These are phyloP conservation scores for Globisporangium yorkense DNA, from an alignment of 352 stramenopile genomes.

Conservation along the genomic window DNA sequence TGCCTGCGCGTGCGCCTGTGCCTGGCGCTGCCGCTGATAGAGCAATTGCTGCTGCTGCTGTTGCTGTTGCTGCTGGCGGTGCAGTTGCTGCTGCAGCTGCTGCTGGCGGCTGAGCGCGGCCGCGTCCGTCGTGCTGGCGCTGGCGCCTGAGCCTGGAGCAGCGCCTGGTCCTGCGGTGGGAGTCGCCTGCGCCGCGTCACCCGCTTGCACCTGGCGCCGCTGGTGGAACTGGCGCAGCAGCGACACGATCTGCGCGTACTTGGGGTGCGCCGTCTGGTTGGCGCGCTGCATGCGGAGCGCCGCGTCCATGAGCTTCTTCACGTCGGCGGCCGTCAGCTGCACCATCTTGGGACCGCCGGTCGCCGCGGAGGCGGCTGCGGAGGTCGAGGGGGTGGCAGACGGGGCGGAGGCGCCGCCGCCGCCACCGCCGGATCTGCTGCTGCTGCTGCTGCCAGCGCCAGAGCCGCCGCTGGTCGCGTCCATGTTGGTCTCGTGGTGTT, in stretches of 20 bases:
- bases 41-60: constrained; percentile 19
- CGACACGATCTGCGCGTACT: constrained; percentile 81
- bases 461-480: background rate
- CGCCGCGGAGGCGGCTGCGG: too few species aligned
- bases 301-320: constrained; percentile 80
- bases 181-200: background rate
- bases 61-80: constrained; percentile 23
- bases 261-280: constrained; percentile 72
- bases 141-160: background rate
- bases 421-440: too few species aligned
- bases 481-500: background rate
- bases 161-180: background rate
- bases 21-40: constrained; percentile 28
- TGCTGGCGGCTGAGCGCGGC: constrained; percentile 9
- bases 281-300: constrained; percentile 76
- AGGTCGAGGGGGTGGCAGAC: too few species aligned
- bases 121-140: background rate
- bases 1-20: constrained; percentile 18
- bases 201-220: constrained; percentile 10
- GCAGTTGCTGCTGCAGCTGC: constrained; percentile 12
- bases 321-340: constrained; percentile 52
- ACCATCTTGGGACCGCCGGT: constrained; percentile 7
- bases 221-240: constrained; percentile 78
- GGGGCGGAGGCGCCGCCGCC: background rate
- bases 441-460: too few species aligned